A percentile compares a stretch with the other conserved stretches of the same genome.
Conservation (phyloP, 2,329 filamentous ascomycete genomes). For the Pseudogymnoascus sp. region DNA sequence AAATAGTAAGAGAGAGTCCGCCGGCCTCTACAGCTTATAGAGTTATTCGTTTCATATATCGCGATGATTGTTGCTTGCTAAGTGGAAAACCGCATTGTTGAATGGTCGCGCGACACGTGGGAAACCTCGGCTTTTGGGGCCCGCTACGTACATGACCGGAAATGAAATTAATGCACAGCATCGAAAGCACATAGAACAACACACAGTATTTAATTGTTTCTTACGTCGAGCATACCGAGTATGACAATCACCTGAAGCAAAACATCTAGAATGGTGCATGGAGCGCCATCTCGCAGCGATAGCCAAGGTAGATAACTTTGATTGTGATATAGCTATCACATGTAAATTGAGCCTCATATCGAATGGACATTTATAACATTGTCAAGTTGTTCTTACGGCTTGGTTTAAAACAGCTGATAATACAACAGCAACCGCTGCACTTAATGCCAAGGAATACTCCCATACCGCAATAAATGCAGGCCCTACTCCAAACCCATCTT, state of each 20-base stretch:
- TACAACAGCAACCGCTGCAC: constrained; percentile 14
- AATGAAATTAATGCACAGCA: constrained; percentile 4
- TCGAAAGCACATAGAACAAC: background rate
- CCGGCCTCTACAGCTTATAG: constrained; percentile 2
- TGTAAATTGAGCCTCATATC: background rate
- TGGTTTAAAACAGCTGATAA: background rate
- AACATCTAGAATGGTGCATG: background rate
- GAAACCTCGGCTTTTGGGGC: constrained; percentile 4
- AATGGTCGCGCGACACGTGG: constrained; percentile 7
- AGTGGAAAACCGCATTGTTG: background rate
- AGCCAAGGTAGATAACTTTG: background rate
- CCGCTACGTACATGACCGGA: background rate
- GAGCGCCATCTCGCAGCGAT: background rate
- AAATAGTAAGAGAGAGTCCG: background rate
- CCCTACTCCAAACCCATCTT: constrained; percentile 68
- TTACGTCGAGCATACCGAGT: background rate
- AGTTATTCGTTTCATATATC: constrained; percentile 5
- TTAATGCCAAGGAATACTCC: constrained; percentile 1
- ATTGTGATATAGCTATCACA: background rate
- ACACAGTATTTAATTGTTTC: background rate
- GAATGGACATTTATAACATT: background rate
- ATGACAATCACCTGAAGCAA: background rate
- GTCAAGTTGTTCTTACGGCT: background rate
- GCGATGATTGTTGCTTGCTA: constrained; percentile 2
- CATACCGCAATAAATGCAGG: background rate